phyloP scores from a whole-genome alignment of 2,329 filamentous ascomycete species.

The Penicillium rolfsii region DNA sequence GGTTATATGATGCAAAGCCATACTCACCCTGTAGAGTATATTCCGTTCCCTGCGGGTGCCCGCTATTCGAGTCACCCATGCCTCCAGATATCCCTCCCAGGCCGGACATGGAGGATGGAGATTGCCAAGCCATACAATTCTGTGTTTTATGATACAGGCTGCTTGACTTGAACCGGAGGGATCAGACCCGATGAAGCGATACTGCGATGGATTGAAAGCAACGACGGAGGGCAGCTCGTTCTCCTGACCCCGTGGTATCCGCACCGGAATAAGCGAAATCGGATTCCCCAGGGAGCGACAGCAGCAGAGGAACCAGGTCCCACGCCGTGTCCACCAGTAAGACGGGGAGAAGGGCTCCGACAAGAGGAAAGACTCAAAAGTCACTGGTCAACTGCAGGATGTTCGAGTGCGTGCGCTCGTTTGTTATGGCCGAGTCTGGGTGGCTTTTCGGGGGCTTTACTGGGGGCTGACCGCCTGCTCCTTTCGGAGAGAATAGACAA shows the following conservation, averaged over 20 bases:
- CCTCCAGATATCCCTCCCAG: slow-evolving; percentile 57
- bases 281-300: slow-evolving; percentile 22
- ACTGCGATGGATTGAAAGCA: slow-evolving; percentile 6
- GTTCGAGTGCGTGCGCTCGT: slow-evolving; percentile 22
- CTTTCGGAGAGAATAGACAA: slow-evolving; percentile 10
- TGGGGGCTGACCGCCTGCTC: slow-evolving; percentile 12
- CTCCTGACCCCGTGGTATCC: slow-evolving; percentile 31
- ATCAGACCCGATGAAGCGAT: slow-evolving; percentile 4
- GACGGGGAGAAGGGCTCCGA: slow-evolving; percentile 2
- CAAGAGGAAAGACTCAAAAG: slow-evolving; percentile 13
- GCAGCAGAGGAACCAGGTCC: slow-evolving; percentile 23
- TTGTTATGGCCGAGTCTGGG: slow-evolving; percentile 27
- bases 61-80: slow-evolving; percentile 48
- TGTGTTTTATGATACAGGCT: slow-evolving; percentile 9
- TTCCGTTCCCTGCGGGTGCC: slow-evolving; percentile 66
- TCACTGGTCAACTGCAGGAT: slow-evolving; percentile 18
- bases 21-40: slow-evolving; percentile 71
- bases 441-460: slow-evolving; percentile 26
- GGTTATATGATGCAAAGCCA: neutral
- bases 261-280: slow-evolving; percentile 26
- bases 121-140: slow-evolving; percentile 69
- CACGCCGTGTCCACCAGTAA: slow-evolving; percentile 21
- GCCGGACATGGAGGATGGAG: slow-evolving; percentile 60
- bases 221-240: slow-evolving; percentile 23
- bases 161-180: neutral